These are phyloP conservation scores for Suillus tomentosus DNA, from an alignment of 768 basidiomycete species.

Conservation along the genomic window DNA sequence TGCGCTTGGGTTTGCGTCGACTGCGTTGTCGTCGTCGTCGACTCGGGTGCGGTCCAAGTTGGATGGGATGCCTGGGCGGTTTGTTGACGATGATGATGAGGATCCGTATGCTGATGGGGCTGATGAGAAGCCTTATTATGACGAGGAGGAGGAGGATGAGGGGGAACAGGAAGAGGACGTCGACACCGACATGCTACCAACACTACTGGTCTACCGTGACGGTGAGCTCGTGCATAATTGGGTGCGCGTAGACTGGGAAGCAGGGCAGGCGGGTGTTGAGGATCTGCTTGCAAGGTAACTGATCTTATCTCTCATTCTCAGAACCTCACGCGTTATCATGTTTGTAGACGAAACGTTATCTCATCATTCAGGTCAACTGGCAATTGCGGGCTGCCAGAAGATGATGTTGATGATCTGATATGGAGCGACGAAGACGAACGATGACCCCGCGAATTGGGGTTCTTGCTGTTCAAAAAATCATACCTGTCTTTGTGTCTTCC, in stretches of 20 bases:
- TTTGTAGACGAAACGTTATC: slow-evolving; percentile 30
- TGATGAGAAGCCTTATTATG: slow-evolving; percentile 32
- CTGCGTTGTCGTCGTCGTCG: slow-evolving; percentile 19
- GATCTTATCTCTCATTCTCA: neutral
- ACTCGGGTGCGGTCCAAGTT: neutral
- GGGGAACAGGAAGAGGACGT: slow-evolving; percentile 62
- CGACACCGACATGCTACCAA: slow-evolving; percentile 80
- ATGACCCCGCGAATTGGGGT: neutral
- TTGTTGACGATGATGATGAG: slow-evolving; percentile 43
- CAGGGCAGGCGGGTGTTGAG: slow-evolving; percentile 64
- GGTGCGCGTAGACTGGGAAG: slow-evolving; percentile 89
- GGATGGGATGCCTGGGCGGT: slow-evolving; percentile 10
- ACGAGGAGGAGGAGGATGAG: slow-evolving; percentile 43
- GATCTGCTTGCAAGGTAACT: slow-evolving; percentile 63
- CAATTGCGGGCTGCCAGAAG: slow-evolving; percentile 49
- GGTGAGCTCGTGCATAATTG: slow-evolving; percentile 87
- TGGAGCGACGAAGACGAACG: slow-evolving; percentile 53
- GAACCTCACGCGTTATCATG: neutral
- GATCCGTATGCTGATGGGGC: slow-evolving; percentile 47
- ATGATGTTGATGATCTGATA: slow-evolving; percentile 54
- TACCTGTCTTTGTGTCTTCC: neutral
- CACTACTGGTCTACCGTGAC: slow-evolving; percentile 74
- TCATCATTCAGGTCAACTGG: slow-evolving; percentile 20
- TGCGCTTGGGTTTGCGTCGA: slow-evolving; percentile 69
- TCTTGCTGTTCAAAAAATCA: neutral